phyloP scores from a whole-genome alignment of 2,329 filamentous ascomycete species.

The Didymellaceae sp. region DNA sequence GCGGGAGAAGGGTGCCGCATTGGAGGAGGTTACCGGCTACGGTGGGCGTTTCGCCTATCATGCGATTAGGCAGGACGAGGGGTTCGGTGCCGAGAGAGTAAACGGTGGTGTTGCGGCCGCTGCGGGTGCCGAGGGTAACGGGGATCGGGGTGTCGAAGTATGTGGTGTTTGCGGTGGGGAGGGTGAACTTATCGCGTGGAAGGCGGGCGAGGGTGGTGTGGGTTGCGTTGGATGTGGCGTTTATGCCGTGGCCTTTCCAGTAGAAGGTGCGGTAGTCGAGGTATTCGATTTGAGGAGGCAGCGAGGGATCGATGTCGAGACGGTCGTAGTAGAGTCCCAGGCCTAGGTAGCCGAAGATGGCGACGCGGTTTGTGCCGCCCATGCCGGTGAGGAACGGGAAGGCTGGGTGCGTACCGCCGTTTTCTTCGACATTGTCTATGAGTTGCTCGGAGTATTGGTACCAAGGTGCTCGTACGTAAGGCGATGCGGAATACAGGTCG shows the following conservation, averaged over 20 bases:
- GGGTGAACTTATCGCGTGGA: slow-evolving; percentile 45
- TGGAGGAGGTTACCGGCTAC: slow-evolving; percentile 68
- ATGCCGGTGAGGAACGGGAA: slow-evolving; percentile 75
- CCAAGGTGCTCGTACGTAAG: slow-evolving; percentile 71
- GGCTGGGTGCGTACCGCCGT: slow-evolving; percentile 71
- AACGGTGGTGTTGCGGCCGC: slow-evolving; percentile 38
- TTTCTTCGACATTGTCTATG: slow-evolving; percentile 64
- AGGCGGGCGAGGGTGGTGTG: slow-evolving; percentile 68
- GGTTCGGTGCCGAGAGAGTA: slow-evolving; percentile 59
- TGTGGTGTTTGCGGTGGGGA: slow-evolving; percentile 60
- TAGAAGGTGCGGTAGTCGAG: slow-evolving; percentile 69
- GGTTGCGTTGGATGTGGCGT: slow-evolving; percentile 66
- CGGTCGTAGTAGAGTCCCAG: slow-evolving; percentile 65
- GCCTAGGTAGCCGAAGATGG: slow-evolving; percentile 71
- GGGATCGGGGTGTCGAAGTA: slow-evolving; percentile 64
- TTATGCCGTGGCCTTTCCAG: slow-evolving; percentile 70
- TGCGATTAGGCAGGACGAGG: slow-evolving; percentile 65
- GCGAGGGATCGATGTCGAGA: slow-evolving; percentile 67
- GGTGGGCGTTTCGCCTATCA: slow-evolving; percentile 61
- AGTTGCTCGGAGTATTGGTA: slow-evolving; percentile 75
- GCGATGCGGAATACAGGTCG: slow-evolving; percentile 66
- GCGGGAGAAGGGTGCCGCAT: slow-evolving; percentile 60
- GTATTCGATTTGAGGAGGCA: slow-evolving; percentile 66
- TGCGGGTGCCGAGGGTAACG: slow-evolving; percentile 59
- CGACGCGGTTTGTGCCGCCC: slow-evolving; percentile 72